Evolutionary conservation across 2,329 filamentous ascomycete genomes (phyloP), one percentile per base, ranked within the genome.

Genomic region (Ophiostoma triangulosporum): DNA sequence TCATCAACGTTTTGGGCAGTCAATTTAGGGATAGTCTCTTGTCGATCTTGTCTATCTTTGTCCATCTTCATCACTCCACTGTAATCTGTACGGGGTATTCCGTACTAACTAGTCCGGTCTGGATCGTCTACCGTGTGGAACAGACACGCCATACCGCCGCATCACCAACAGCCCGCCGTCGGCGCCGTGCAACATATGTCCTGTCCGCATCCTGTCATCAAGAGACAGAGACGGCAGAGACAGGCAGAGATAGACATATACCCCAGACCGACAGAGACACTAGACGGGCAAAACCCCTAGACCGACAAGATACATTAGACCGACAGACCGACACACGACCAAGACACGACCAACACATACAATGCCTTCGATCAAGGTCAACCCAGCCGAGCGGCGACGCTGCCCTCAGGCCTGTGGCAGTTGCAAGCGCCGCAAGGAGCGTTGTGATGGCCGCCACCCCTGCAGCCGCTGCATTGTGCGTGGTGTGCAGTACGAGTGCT

Each of bases 361-460:
- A 43, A 64, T 63, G 60, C 57, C 60, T 7, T 62, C 59, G 11
- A 49, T 52, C 22, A 59, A 53, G 40, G 55, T 60, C n/a, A 59
- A 51, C 9, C 33, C 55, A 27, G 56, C 54, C 29, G 61, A 63
- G 36, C 59, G 62, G n/a, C 61, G 60, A 14, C 58, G 63, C 12
- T 64, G 63, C 51, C 56, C 56, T 22, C 56, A 59, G 32, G 63
- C 62, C 26, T 64, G 63, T 53, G 38, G 48, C 15, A 63, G 51
- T 49, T 64, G 63, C 54, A 64, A 63, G 54, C 60, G 61, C 6
- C 60, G 63, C 31, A 64, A 65, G 36, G 61, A 65, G 51, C 61
- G 62, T 11, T 65, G 63, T 56, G 61, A 64, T 29, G 63, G 62
- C 33, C 56, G 51, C 5, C 58, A 57, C 43, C 62, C 63, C 8